Evolutionary conservation across 2,329 filamentous ascomycete species (phyloP), one percentile per base, ranked within the genome.

Genomic region (Colletotrichum sublineola): DNA sequence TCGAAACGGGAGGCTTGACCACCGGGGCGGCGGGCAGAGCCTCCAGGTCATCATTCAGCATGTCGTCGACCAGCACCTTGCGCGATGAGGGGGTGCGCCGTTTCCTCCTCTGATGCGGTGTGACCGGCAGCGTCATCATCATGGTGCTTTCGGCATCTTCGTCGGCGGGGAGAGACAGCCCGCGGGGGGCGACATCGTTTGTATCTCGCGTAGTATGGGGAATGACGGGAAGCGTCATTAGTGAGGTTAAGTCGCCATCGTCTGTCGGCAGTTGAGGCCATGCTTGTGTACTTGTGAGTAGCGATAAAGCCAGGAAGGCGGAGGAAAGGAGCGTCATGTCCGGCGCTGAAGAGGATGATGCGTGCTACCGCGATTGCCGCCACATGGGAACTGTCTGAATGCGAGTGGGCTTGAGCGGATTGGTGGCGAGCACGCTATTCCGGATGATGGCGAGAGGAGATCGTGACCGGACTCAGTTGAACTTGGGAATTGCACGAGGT

Each of bases 241-340:
- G 42, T 15, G 40, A 31, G 48, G 52, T 36, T 29, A 70, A 61
- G 44, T 53, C 58, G 40, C 63, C 73, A 29, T 75, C 73, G 60
- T 68, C 67, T 24, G 66, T 67, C 33, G 74, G 74, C 48, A 75
- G 63, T 42, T 73, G 72, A n/a, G 74, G 72, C 74, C 74, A 75
- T 63, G 72, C 74, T 46, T 38, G 63, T 6, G 40, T 57, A 40
- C 50, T 53, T 42, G 63, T 44, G 62, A 75, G 44, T 36, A 75
- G 46, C 46, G 67, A 73, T 14, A 68, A 55, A 56, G 73, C 74
- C 73, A 75, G 60, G 14, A 72, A 53, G 44, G 63, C 67, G 61
- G 64, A 73, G 24, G 58, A 68, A 40, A 66, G 67, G 24, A 73
- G 38, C 48, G 67, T 46, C 69, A 72, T 72, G 53, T 40, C 69